These are phyloP conservation scores for Zymoseptoria brevis DNA, from an alignment of 2,329 filamentous ascomycete species.

Conservation along the genomic window DNA sequence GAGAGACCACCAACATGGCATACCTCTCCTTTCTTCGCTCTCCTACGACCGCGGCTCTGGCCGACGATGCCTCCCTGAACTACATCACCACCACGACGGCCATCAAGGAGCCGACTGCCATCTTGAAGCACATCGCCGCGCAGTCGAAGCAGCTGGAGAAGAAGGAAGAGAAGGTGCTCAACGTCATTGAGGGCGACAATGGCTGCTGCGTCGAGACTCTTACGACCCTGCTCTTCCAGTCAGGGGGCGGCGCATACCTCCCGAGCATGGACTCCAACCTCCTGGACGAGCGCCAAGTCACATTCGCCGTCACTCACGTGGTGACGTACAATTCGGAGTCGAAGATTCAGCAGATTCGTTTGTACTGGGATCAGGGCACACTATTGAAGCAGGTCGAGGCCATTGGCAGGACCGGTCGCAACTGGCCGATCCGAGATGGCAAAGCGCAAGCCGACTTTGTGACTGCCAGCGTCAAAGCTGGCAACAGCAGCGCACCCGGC, in stretches of 20 bases:
- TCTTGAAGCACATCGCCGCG: conserved; percentile 71
- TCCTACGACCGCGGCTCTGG: conserved; percentile 37
- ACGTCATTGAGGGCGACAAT: conserved; percentile 61
- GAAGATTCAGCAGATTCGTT: conserved; percentile 79
- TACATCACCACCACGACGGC: conserved; percentile 85
- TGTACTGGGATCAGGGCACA: conserved; percentile 91
- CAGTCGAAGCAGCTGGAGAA: conserved; percentile 70
- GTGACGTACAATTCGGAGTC: conserved; percentile 69
- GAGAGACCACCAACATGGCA: conserved; percentile 3
- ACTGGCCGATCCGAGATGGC: conserved; percentile 90
- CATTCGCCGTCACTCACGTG: conserved; percentile 81
- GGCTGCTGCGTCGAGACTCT: conserved; percentile 71
- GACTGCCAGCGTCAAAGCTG: conserved; percentile 25
- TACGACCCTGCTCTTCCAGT: conserved; percentile 72
- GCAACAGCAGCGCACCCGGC: conserved; percentile 14
- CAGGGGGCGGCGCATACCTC: conserved; percentile 76
- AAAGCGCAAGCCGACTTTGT: conserved; percentile 69
- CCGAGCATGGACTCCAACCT: conserved; percentile 93
- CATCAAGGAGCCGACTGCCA: conserved; percentile 61
- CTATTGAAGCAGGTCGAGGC: conserved; percentile 89
- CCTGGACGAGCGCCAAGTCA: conserved; percentile 69
- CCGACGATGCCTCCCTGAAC: conserved; percentile 47
- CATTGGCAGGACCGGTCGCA: conserved; percentile 80
- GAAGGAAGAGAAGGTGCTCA: conserved; percentile 70
- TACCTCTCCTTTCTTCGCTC: conserved; percentile 41